A percentile compares a stretch with the other conserved stretches of the same genome.
phyloP scores from a whole-genome alignment of 805 yeast species.

The Metschnikowia orientalis region DNA sequence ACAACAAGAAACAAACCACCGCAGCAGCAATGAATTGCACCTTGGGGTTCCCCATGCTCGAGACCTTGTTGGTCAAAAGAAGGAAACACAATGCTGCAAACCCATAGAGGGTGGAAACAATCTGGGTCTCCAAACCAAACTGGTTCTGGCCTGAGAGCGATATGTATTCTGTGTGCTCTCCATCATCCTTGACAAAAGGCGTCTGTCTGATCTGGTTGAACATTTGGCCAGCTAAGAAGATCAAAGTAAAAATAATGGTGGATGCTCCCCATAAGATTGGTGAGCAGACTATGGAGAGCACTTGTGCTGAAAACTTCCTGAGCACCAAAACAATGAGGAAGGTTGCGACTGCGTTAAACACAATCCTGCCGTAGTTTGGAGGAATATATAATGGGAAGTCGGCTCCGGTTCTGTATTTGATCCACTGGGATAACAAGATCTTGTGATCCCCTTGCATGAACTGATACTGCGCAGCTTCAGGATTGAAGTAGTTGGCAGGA shows the following conservation, averaged over 20 bases:
- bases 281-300: constrained; percentile 41
- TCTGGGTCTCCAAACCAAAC: constrained; percentile 85
- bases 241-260: constrained; percentile 57
- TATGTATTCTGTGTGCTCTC: constrained; percentile 11
- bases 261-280: constrained; percentile 69
- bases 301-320: constrained; percentile 25
- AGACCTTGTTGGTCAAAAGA: constrained; percentile 54
- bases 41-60: constrained; percentile 41
- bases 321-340: constrained; percentile 27
- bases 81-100: constrained; percentile 57
- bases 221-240: constrained; percentile 90
- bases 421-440: constrained; percentile 34
- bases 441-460: constrained; percentile 45
- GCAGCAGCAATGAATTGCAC: constrained; percentile 48
- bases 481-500: constrained; percentile 23
- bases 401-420: constrained; percentile 30
- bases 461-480: constrained; percentile 26
- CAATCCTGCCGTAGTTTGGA: constrained; percentile 38
- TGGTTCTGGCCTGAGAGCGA: constrained; percentile 44
- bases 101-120: constrained; percentile 71
- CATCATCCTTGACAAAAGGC: constrained; percentile 24
- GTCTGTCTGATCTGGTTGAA: constrained; percentile 81
- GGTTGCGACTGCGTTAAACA: constrained; percentile 31
- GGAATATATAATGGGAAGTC: constrained; percentile 37
- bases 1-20: constrained; percentile 41